Evolutionary conservation across 352 stramenopile species (phyloP).

Genomic region (Thraustotheca clavata): DNA sequence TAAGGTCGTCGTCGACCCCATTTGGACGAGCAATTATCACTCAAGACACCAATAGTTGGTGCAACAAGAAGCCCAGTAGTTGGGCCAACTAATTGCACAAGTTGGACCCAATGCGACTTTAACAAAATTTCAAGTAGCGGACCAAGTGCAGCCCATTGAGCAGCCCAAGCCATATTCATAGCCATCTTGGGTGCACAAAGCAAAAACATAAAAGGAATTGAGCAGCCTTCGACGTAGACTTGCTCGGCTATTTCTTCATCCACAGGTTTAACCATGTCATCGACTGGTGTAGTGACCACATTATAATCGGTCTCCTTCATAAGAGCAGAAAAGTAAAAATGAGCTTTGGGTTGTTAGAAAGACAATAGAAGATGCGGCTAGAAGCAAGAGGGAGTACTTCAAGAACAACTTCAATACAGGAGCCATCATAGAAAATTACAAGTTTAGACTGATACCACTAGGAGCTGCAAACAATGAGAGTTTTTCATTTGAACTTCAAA

Average conservation of each 20-base stretch:
- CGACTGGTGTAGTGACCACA: neutral
- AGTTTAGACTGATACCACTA: neutral
- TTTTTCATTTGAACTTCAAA: neutral
- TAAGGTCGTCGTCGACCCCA: slow-evolving; percentile 36
- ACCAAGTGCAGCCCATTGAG: slow-evolving; percentile 44
- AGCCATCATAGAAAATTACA: neutral
- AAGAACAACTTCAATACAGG: neutral
- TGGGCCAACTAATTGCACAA: slow-evolving; percentile 46
- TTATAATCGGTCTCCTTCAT: neutral
- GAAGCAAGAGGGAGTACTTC: neutral
- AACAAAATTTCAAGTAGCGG: slow-evolving; percentile 46
- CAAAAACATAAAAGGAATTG: slow-evolving; percentile 43
- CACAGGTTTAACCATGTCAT: neutral
- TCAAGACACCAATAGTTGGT: slow-evolving; percentile 40
- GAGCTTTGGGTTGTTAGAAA: neutral
- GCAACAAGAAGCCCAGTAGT: slow-evolving; percentile 40
- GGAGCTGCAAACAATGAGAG: neutral
- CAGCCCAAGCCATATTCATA: slow-evolving; percentile 50
- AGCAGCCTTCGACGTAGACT: slow-evolving; percentile 23
- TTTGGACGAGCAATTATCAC: slow-evolving; percentile 27
- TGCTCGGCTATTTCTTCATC: neutral
- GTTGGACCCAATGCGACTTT: slow-evolving; percentile 36
- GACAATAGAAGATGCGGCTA: neutral
- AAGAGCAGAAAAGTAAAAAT: neutral
- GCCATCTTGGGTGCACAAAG: slow-evolving; percentile 43